phyloP scores from a whole-genome alignment of 164 flowering plant species.

The Vitis rupestris region DNA sequence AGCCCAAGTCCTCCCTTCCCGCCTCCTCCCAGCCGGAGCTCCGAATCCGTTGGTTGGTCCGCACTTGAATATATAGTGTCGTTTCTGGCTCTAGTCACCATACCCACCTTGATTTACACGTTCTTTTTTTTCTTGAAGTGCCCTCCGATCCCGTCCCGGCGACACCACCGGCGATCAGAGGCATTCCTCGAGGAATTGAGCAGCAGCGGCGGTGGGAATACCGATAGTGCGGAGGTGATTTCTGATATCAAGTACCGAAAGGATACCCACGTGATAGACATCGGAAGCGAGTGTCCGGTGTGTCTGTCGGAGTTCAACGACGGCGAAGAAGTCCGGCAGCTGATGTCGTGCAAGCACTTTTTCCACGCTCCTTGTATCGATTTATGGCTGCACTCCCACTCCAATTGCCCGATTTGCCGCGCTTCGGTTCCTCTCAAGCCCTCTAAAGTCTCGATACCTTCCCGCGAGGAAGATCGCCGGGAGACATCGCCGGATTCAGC shows the following conservation, averaged over 20 bases:
- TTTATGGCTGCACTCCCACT: constrained; percentile 40
- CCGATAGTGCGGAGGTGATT: background rate
- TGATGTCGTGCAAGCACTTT: constrained; percentile 39
- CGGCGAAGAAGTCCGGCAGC: constrained; percentile 35
- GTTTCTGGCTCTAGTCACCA: constrained; percentile 33
- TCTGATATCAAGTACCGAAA: constrained; percentile 18
- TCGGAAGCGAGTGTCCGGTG: constrained; percentile 46
- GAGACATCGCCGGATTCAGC: no score
- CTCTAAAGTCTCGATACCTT: background rate
- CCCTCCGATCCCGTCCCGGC: constrained; percentile 23
- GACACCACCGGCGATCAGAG: constrained; percentile 1
- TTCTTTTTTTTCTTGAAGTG: constrained; percentile 34
- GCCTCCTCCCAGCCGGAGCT: background rate
- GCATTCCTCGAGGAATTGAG: constrained; percentile 1
- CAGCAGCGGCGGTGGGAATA: background rate
- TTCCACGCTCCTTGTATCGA: constrained; percentile 48
- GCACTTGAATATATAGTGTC: constrained; percentile 32
- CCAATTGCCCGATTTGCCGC: constrained; percentile 53
- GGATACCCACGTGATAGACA: constrained; percentile 19
- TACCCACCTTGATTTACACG: constrained; percentile 37
- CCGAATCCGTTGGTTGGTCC: constrained; percentile 21
- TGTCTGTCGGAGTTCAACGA: constrained; percentile 44
- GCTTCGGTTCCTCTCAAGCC: constrained; percentile 25
- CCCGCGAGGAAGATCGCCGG: background rate
- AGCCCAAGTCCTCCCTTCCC: constrained; percentile 28